Evolutionary conservation across 1,139 yeast species (phyloP).

Genomic region (Pneumocystis jirovecii): DNA sequence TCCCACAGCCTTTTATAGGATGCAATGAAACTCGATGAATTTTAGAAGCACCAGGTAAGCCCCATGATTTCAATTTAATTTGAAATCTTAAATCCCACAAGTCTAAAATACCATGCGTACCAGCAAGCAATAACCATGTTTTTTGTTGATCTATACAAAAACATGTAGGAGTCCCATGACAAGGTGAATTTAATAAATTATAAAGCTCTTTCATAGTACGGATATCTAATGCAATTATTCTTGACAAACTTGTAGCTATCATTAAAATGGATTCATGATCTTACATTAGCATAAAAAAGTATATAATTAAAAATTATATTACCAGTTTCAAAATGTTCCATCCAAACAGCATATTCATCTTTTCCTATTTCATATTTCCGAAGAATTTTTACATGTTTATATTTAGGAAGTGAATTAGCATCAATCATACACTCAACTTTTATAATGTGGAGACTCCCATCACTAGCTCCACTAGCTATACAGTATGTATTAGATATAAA

Average conservation of each 20-base stretch:
- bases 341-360: constrained; percentile 32
- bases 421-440: constrained; percentile 36
- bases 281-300: constrained; percentile 16
- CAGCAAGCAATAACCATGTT: constrained; percentile 60
- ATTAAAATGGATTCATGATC: constrained; percentile 20
- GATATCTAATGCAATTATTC: constrained; percentile 44
- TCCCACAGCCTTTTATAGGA: constrained; percentile 29
- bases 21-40: constrained; percentile 34
- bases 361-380: constrained; percentile 30
- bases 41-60: constrained; percentile 34
- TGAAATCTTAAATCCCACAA: constrained; percentile 73
- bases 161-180: constrained; percentile 51
- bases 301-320: constrained; percentile 17
- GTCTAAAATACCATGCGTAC: constrained; percentile 54
- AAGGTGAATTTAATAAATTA: constrained; percentile 39
- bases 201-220: constrained; percentile 38
- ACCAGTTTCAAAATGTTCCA: constrained; percentile 24
- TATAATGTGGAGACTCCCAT: constrained; percentile 47
- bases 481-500: constrained; percentile 51
- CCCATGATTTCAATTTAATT: constrained; percentile 47
- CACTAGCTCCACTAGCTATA: constrained; percentile 51
- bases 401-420: constrained; percentile 21
- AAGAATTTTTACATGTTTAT: constrained; percentile 29
- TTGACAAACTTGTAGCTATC: constrained; percentile 40
- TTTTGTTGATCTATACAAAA: constrained; percentile 42